Percentiles rank a stretch among this genome's conserved stretches.
These are phyloP conservation scores for Kockovaella imperatae DNA, from an alignment of 768 basidiomycete genomes.

Conservation along the genomic window DNA sequence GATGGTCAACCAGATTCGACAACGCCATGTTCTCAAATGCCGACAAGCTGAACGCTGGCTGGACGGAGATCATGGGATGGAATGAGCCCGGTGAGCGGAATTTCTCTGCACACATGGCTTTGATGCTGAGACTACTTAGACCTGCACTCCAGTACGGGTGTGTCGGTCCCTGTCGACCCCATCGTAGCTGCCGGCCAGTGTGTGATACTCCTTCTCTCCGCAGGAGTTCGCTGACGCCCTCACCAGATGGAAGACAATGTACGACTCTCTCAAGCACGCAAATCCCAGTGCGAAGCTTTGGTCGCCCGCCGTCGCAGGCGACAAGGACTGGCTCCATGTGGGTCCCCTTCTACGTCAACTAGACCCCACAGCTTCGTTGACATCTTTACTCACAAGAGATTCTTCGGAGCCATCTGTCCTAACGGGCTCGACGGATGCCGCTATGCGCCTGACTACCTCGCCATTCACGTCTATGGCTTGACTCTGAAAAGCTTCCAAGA, in stretches of 20 bases:
- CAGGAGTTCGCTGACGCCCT: neutral
- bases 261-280: neutral
- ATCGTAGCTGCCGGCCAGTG: neutral
- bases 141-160: neutral
- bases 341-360: neutral
- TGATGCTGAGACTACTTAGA: constrained; percentile 3
- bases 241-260: constrained; percentile 14
- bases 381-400: neutral
- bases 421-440: neutral
- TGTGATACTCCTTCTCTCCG: too few species aligned
- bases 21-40: constrained; percentile 4
- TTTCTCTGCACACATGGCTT: neutral
- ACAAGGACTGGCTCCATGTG: constrained; percentile 19
- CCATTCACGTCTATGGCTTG: constrained; percentile 1
- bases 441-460: constrained; percentile 6
- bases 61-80: constrained; percentile 16
- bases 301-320: constrained; percentile 17
- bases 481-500: neutral
- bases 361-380: neutral
- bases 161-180: constrained; percentile 8
- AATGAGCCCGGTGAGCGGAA: constrained; percentile 27
- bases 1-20: neutral
- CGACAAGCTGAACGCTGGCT: constrained; percentile 12
- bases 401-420: constrained; percentile 6
- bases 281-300: constrained; percentile 15